These are phyloP conservation scores for Chrysosporium queenslandicum DNA, from an alignment of 2,329 filamentous ascomycete genomes.

Conservation along the genomic window DNA sequence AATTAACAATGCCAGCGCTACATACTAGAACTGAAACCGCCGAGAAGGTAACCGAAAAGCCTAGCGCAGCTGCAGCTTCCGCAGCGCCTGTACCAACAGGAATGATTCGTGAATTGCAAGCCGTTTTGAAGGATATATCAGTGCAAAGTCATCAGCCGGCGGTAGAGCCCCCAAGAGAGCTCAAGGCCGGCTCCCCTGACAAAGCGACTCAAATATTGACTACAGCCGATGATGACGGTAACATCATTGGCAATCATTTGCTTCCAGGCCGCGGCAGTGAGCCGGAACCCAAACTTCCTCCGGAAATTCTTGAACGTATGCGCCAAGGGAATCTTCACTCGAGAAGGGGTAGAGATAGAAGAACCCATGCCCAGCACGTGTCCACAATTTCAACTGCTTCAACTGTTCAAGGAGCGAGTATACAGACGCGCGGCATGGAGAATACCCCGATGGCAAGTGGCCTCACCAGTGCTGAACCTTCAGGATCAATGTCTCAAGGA, in stretches of 20 bases:
- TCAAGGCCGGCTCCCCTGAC: neutral
- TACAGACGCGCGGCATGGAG: neutral
- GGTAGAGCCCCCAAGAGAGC: neutral
- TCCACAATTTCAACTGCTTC: neutral
- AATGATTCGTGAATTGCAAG: neutral
- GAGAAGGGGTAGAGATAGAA: neutral
- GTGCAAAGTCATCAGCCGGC: neutral
- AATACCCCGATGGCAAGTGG: neutral
- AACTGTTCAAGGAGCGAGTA: neutral
- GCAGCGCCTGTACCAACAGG: neutral
- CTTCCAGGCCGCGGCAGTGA: slow-evolving; percentile 18
- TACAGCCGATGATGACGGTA: neutral
- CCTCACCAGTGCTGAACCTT: neutral
- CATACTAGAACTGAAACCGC: neutral
- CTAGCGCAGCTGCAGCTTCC: too few species aligned
- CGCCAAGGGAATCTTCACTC: neutral
- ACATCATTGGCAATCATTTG: slow-evolving; percentile 22
- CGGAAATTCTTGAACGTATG: too few species aligned
- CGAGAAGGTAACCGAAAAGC: neutral
- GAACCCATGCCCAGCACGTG: neutral
- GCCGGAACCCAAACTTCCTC: neutral
- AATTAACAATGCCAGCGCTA: neutral
- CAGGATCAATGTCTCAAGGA: neutral
- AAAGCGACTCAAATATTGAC: neutral
- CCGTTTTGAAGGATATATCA: neutral